Evolutionary conservation across 73 alveolate genomes (phyloP), one percentile per base, ranked within the genome.

Genomic region (Halteria grandinella): DNA sequence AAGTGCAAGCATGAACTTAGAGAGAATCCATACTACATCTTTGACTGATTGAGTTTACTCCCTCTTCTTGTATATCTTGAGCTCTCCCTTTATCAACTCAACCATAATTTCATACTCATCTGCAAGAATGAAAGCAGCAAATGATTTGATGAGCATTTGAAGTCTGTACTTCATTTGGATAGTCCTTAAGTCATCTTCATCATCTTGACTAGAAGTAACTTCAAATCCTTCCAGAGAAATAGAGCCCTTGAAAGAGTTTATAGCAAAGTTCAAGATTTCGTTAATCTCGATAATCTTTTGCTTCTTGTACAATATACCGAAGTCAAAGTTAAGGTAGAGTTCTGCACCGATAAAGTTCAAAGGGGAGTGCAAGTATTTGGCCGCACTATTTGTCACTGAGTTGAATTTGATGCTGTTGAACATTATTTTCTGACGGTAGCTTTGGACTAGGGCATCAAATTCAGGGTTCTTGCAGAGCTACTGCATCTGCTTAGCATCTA

Each of bases 1-100:
- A 1, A 66, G 36, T 5, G 80, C 80, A 23, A 66, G 43, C 37
- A 44, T 12, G 52, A 66, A 41, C 28, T 66, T 66, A 18, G 43
- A 29, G 23, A 66, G 28, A 15, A 66, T 32, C 63, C 63, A 66
- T 8, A 3, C 27, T 1, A 45, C 1, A 24, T 17, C 18, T 57
- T 44, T 44, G 3, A 18, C 50, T n/a, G 29, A 20, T 15, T 66
- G n/a, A n/a, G n/a, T 3, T 4, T 51, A 2, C 1, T 66, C 29
- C 5, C 8, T 21, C 10, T 66, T 47, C 52, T 18, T 66, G 7
- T 12, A 15, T 36, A 0, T 6, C 47, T 44, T 44, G 10, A 29
- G 1, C 17, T 66, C 43, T 12, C 32, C 7, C 29, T 41, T 44
- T 1, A 44, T 28, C 4, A 66, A 21, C 33, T 66, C 80, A 37